These are phyloP conservation scores for Sedum album DNA, from an alignment of 164 flowering plant species.

Conservation along the genomic window DNA sequence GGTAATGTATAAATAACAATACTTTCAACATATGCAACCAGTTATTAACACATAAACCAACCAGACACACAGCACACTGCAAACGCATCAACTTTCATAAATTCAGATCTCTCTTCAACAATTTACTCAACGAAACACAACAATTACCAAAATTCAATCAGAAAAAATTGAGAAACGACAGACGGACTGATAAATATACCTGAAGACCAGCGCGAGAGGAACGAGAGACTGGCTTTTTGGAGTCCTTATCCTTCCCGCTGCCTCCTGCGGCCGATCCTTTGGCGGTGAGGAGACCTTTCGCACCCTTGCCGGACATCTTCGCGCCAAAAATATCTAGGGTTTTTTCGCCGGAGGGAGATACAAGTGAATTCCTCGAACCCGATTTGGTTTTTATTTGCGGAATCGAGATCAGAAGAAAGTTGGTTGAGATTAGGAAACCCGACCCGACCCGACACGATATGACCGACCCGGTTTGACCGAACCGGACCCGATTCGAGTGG, in stretches of 20 bases:
- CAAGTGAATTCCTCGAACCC: not conserved
- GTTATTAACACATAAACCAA: not conserved
- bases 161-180: no score
- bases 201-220: slow-evolving; percentile 28
- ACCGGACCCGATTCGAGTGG: no score
- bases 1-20: not conserved
- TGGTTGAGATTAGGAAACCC: no score
- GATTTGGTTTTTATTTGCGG: not conserved
- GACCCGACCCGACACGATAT: no score
- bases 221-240: slow-evolving; percentile 27
- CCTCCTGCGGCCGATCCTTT: slow-evolving; percentile 15
- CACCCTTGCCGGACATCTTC: slow-evolving; percentile 29
- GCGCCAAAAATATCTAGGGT: slow-evolving; percentile 4
- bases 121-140: not conserved
- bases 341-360: not conserved
- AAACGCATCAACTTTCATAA: no score
- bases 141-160: no score
- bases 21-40: no score
- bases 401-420: no score
- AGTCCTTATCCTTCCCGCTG: slow-evolving; percentile 13
- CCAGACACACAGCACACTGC: not conserved
- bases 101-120: no score
- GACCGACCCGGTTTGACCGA: no score
- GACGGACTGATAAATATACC: not conserved
- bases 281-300: slow-evolving; percentile 24